Base-by-base conservation (phyloP, 2,329 filamentous ascomycete species). In the Orbilia oligospora region DNA sequence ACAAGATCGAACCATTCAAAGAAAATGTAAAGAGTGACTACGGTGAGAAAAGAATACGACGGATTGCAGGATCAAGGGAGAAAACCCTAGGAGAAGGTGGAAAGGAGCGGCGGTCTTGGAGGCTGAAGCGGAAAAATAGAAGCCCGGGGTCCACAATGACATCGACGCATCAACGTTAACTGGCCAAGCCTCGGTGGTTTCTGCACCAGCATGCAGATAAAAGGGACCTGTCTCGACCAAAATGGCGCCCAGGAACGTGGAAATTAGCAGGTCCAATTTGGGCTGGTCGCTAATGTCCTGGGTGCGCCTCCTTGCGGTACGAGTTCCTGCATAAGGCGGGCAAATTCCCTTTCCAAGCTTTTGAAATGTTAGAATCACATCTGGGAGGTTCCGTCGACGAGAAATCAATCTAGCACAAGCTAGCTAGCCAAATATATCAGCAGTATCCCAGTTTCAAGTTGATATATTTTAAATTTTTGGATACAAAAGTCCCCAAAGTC, bases 121-220 rank as follows among this genome's bases (percentile, higher is more conserved):
- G 67, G 66, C 72, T 71, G 73, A 71, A 48, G 64, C 64, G 71
- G 71, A 56, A 69, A 69, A 68, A 63, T 68, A 58, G 20, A 14
- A 75, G 33, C 44, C 33, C 24, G 44, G 49, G 70, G 49, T 20
- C 61, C 41, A 55, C 71, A 24, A 61, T 51, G 41, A 67, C 61
- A 67, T 73, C 61, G 61, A 61, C 46, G 49, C 58, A 56, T 9
- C 38, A 48, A 27, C 36, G 56, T 27, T 44, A 44, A 30, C 27
- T 30, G 6, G 56, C 56, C 56, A 61, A 61, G 56, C 33, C 18
- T 5, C 12, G 56, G 12, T 61, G 56, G 18, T 10, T 55, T 14
- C 33, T 20, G 55, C 22, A 18, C 41, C 44, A 53, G 10, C 38
- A 63, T 64, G 67, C 68, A 65, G 10, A 16, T 6, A 61, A 72